Base-by-base conservation (phyloP, 805 yeast species). In the Metschnikowia corniflorae region DNA sequence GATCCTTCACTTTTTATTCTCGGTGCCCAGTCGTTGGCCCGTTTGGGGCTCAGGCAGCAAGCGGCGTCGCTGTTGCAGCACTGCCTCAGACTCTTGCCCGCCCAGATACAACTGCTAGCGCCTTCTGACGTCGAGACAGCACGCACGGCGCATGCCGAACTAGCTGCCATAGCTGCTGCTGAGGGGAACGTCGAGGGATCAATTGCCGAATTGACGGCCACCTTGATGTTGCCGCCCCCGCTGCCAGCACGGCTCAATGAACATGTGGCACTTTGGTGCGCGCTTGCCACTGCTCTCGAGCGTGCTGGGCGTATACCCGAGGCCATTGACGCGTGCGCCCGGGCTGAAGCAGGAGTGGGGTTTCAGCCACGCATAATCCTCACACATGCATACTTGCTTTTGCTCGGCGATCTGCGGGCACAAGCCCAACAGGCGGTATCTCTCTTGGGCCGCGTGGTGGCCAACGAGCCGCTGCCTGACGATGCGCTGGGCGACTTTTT, bases 81-180 rank as follows among this genome's bases (percentile, higher is more conserved):
- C 30, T 61, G 77, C 26, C 54, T 77, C 20, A 57, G 63, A 15
- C 55, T 68, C 26, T 52, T 72, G 29, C 73, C 75, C 3, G 58
- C 54, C 13, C 26, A 33, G 24, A 46, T 63, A 7, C 50, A 44
- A 31, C 51, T 60, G 29, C 49, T 63, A 33, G 39, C 55, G 6
- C 26, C 49, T 2, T 51, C 53, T 4, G 75, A 70, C 30, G 53
- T 72, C n/a, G 73, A 71, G 35, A 61, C 73, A 2, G 72, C 77
- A 0, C 60, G 80, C 36, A 62, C 70, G 12, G 71, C 73, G 3
- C 81, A 76, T 55, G 69, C 75, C 4, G 79, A 76, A 46, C 57
- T 78, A 31, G 82, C 80, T 0, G 71, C 73, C 4, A 60, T 78
- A n/a, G 74, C 76, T 2, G 68, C 73, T 1, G 63, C 70, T 6